A percentile compares a stretch with the other conserved stretches of the same genome.
These are phyloP conservation scores for Polygonum aviculare DNA, from an alignment of 148 eudicot species.

Conservation along the genomic window DNA sequence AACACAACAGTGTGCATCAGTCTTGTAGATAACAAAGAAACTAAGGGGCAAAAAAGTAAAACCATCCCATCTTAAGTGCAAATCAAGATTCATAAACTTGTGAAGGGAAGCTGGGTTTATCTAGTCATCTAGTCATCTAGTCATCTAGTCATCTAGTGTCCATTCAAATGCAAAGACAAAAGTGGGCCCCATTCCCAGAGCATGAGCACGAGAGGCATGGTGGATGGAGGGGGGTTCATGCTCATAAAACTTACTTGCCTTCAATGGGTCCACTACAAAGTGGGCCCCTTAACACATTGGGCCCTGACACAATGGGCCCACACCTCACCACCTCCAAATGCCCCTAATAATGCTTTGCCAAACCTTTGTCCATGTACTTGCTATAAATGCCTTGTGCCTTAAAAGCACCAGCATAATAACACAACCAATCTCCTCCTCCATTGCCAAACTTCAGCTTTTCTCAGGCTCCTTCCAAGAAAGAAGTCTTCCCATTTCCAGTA, in stretches of 20 bases:
- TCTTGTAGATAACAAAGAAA: neutral
- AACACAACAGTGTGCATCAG: neutral
- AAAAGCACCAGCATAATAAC: neutral
- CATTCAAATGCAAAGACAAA: neutral
- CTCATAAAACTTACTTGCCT: neutral
- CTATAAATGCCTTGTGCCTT: constrained; percentile 4
- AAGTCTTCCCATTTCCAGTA: no score
- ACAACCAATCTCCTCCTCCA: neutral
- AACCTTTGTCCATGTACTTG: neutral
- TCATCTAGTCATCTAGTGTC: neutral
- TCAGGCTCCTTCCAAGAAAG: neutral
- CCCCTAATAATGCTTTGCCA: neutral
- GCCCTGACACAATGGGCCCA: constrained; percentile 4
- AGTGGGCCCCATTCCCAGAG: neutral
- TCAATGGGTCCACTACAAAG: neutral
- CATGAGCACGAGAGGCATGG: neutral
- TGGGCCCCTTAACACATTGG: constrained; percentile 3
- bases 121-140: neutral
- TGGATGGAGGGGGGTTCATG: constrained; percentile 5
- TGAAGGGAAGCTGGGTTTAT: neutral
- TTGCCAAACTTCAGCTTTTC: neutral
- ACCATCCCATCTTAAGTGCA: neutral
- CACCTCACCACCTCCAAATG: constrained; percentile 6
- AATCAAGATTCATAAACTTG: neutral
- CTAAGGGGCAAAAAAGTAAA: neutral